Evolutionary conservation across 768 basidiomycete species (phyloP).

Genomic region (Boletellus sp.): DNA sequence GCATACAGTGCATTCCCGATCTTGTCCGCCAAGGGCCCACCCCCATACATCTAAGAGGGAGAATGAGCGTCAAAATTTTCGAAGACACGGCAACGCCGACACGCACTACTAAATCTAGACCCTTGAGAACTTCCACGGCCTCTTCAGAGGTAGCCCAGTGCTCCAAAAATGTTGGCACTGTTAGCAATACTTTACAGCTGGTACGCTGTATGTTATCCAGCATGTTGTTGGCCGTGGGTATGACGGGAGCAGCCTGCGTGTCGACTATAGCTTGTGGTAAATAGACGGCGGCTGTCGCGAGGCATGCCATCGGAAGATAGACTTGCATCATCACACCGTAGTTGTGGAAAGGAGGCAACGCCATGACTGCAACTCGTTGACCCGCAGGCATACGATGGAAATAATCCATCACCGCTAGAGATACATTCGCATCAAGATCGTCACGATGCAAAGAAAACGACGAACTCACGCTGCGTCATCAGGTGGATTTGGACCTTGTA

Average conservation of each 20-base stretch:
- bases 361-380: slow-evolving; percentile 24
- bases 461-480: slow-evolving; percentile 32
- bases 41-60: slow-evolving; percentile 32
- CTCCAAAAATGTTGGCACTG: slow-evolving; percentile 20
- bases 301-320: slow-evolving; percentile 25
- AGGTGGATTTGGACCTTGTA: slow-evolving; percentile 35
- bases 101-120: slow-evolving; percentile 31
- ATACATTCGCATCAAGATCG: background rate
- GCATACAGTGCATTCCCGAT: too few relatives aligned
- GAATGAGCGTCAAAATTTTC: background rate
- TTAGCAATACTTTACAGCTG: slow-evolving; percentile 6
- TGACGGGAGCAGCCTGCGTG: slow-evolving; percentile 8
- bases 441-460: background rate
- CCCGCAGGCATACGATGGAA: slow-evolving; percentile 12
- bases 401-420: background rate
- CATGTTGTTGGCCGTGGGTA: slow-evolving; percentile 21
- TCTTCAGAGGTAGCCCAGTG: slow-evolving; percentile 9
- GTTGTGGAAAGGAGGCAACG: slow-evolving; percentile 40
- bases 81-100: background rate
- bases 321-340: slow-evolving; percentile 33
- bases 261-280: slow-evolving; percentile 24
- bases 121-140: slow-evolving; percentile 16
- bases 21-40: slow-evolving; percentile 36
- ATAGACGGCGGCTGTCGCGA: slow-evolving; percentile 29
- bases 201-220: slow-evolving; percentile 12